Evolutionary conservation across 805 yeast species (phyloP).

Genomic region (Kazachstania psychrophila): DNA sequence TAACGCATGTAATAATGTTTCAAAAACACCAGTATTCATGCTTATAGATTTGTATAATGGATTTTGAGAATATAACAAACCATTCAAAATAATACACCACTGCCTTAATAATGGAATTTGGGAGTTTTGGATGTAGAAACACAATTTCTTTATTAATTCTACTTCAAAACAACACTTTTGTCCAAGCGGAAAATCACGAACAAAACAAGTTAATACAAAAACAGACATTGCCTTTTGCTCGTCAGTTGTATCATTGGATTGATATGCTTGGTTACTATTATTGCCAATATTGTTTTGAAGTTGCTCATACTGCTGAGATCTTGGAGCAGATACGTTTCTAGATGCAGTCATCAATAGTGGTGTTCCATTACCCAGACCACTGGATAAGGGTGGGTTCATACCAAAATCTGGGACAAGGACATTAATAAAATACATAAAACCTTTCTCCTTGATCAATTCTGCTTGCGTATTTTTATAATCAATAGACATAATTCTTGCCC

Average conservation of each 20-base stretch:
- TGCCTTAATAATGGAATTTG: conserved; percentile 84
- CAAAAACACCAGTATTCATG: conserved; percentile 53
- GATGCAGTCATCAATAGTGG: conserved; percentile 18
- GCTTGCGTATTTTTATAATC: conserved; percentile 85
- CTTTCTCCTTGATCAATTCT: conserved; percentile 84
- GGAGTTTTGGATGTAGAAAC: conserved; percentile 55
- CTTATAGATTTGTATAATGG: conserved; percentile 69
- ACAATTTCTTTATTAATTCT: conserved; percentile 60
- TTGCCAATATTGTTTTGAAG: neutral
- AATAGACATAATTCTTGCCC: conserved; percentile 97
- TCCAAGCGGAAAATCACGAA: conserved; percentile 69
- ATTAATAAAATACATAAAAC: conserved; percentile 76
- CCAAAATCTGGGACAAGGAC: conserved; percentile 49
- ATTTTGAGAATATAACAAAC: conserved; percentile 65
- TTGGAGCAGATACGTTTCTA: conserved; percentile 1
- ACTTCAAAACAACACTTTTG: conserved; percentile 70
- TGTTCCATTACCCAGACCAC: conserved; percentile 7
- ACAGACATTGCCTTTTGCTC: conserved; percentile 96
- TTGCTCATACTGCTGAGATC: neutral
- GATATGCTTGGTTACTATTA: conserved; percentile 6
- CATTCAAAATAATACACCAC: conserved; percentile 77
- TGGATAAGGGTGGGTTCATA: conserved; percentile 6
- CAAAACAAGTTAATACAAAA: conserved; percentile 76
- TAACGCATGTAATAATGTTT: conserved; percentile 43
- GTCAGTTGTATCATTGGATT: conserved; percentile 39